phyloP scores from a whole-genome alignment of 345 rosid species.

The Melastoma malabathricum region DNA sequence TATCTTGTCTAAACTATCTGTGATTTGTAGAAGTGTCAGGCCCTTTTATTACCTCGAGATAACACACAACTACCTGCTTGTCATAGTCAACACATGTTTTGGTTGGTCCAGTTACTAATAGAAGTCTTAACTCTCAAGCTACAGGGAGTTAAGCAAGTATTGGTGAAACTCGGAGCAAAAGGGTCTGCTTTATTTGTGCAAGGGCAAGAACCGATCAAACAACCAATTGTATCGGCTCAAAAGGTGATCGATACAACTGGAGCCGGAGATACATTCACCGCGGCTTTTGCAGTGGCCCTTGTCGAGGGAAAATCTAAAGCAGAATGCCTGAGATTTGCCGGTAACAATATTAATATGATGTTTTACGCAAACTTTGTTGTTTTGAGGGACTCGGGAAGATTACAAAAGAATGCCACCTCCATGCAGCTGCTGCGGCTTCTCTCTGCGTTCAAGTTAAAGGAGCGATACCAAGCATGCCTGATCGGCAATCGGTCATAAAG shows the following conservation, averaged over 20 bases:
- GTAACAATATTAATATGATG: conserved; percentile 16
- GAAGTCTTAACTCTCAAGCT: conserved; percentile 1
- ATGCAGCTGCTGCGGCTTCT: conserved; percentile 91
- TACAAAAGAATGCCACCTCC: background rate
- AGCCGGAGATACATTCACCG: conserved; percentile 96
- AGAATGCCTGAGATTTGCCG: conserved; percentile 82
- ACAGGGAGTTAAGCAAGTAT: conserved; percentile 80
- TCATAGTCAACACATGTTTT: background rate
- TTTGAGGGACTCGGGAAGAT: background rate
- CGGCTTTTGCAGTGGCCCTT: conserved; percentile 88
- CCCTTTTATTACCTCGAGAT: too few species aligned
- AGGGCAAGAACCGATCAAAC: conserved; percentile 58
- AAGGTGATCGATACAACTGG: conserved; percentile 87
- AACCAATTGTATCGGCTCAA: conserved; percentile 55
- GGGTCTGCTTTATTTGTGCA: conserved; percentile 76
- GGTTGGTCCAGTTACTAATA: background rate
- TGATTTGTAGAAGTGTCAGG: too few species aligned
- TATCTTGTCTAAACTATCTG: too few species aligned
- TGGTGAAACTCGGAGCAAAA: conserved; percentile 80
- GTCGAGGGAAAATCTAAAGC: conserved; percentile 67
- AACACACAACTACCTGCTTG: too few species aligned
- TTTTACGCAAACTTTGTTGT: background rate
- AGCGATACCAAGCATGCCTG: conserved; percentile 93
- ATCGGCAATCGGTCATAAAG: conserved; percentile 43
- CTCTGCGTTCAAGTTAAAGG: conserved; percentile 93